Conservation (phyloP, 2,329 filamentous ascomycete species). For the Monosporascus sp. region DNA sequence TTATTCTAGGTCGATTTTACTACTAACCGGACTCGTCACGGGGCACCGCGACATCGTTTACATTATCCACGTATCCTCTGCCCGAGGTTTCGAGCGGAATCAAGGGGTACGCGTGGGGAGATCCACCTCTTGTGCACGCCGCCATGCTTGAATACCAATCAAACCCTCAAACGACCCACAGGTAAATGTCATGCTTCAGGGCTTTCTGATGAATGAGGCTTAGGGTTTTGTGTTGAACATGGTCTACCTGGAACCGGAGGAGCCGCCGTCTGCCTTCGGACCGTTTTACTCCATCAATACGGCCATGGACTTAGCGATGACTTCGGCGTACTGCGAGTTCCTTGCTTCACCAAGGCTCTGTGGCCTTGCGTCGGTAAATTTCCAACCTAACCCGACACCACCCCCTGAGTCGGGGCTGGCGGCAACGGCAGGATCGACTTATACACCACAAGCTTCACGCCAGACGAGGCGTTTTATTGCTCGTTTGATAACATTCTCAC, state of each 20-base stretch:
- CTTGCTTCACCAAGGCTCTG: background rate
- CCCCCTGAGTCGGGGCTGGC: background rate
- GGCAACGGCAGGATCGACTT: constrained; percentile 2
- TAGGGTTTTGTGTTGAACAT: constrained; percentile 1
- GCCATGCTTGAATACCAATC: constrained; percentile 4
- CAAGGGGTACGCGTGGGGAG: constrained; percentile 1
- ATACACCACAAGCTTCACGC: constrained; percentile 3
- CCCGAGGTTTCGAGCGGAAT: constrained; percentile 7
- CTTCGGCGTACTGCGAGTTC: background rate
- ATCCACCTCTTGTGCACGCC: constrained; percentile 1
- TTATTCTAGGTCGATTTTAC: background rate
- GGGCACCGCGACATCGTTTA: constrained; percentile 10
- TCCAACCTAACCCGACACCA: background rate
- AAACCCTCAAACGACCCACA: constrained; percentile 3
- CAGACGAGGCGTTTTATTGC: constrained; percentile 1
- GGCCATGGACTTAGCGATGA: background rate
- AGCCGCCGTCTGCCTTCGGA: constrained; percentile 5
- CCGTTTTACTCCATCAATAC: constrained; percentile 4
- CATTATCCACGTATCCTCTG: constrained; percentile 3
- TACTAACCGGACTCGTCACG: background rate
- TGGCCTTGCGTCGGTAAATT: background rate
- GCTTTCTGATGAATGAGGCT: constrained; percentile 3
- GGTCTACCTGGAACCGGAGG: constrained; percentile 7
- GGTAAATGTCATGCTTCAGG: constrained; percentile 4
- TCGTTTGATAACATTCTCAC: constrained; percentile 1